Evolutionary conservation across 768 basidiomycete species (phyloP), one percentile per base, ranked within the genome.

Genomic region (Inosperma sp.): DNA sequence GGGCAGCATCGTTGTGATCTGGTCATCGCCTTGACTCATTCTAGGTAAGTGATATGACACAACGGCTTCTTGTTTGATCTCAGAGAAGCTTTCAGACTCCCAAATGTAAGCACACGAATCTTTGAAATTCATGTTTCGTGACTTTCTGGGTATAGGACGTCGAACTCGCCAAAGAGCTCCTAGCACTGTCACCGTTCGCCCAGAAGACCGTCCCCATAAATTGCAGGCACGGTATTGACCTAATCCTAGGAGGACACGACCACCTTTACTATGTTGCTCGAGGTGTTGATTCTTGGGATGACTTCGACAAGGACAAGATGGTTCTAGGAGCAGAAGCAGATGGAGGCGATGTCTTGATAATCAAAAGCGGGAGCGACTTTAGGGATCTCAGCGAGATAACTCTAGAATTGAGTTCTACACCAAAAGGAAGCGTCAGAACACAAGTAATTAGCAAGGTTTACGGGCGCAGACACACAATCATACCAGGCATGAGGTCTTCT

Each of bases 361-460:
- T 93, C 53, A 94, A 94, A 68, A 92, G 88, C 60, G 93, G 93
- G 7, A 88, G 84, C 2, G 91, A 95, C 68, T 95, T 95, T 62
- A 79, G 87, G 30, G 91, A 94, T 55, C 69, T 94, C 27, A 90
- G 88, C 45, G 87, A 89, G 53, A 69, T 93, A 36, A 72, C 67
- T 0, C 67, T 95, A 17, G 81, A 82, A 49, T 69, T 94, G 12
- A 68, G 72, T 22, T 69, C 79, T 43, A 75, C 83, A 2, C 78
- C 86, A 1, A 62, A 72, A 25, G 83, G 81, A 1, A 84, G 82
- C 58, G 67, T 87, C 9, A 75, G 93, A 55, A 72, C 63, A 36
- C 84, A 81, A 59, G 68, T 86, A 3, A 82, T 95, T 57, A 79
- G 68, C 44, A 63, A 69, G 22, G 72, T 91, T 40, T 74, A 69